These are phyloP conservation scores for Saccharum officinarum DNA, from an alignment of 176 grass and related monocot species.

Conservation along the genomic window DNA sequence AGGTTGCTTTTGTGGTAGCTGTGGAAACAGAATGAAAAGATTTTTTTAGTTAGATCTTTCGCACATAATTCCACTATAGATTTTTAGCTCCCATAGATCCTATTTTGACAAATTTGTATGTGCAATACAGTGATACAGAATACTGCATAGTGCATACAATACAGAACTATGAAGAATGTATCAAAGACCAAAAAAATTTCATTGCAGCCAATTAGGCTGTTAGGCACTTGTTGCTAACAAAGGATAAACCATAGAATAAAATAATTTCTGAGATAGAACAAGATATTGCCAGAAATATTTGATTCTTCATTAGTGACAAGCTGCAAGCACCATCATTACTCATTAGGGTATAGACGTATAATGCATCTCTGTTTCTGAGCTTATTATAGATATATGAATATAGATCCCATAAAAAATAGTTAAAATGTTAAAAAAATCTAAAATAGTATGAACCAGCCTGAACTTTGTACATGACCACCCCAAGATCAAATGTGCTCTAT, in stretches of 20 bases:
- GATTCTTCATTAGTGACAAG: slow-evolving; percentile 21
- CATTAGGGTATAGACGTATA: background rate
- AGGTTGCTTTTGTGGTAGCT: slow-evolving; percentile 50
- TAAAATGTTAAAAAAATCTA: background rate
- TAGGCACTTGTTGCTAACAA: background rate
- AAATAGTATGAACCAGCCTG: background rate
- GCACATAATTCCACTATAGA: background rate
- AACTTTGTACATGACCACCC: background rate
- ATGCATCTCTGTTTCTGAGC: background rate
- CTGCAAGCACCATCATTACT: background rate
- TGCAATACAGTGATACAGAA: background rate
- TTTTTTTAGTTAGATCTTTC: slow-evolving; percentile 2
- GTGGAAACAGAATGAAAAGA: slow-evolving; percentile 31
- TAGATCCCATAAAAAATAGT: background rate
- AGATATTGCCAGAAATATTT: background rate
- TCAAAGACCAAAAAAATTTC: background rate
- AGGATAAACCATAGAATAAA: slow-evolving; percentile 3
- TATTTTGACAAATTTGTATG: slow-evolving; percentile 12
- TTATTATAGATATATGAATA: background rate
- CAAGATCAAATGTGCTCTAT: background rate
- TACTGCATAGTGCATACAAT: background rate
- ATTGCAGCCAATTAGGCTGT: background rate
- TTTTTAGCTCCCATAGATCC: background rate
- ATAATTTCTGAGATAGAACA: slow-evolving; percentile 5
- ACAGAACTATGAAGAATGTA: background rate